Evolutionary conservation across 1,284 basidiomycete genomes (phyloP), one percentile per base, ranked within the genome.

Genomic region (Sanghuangporus sanghuang): DNA sequence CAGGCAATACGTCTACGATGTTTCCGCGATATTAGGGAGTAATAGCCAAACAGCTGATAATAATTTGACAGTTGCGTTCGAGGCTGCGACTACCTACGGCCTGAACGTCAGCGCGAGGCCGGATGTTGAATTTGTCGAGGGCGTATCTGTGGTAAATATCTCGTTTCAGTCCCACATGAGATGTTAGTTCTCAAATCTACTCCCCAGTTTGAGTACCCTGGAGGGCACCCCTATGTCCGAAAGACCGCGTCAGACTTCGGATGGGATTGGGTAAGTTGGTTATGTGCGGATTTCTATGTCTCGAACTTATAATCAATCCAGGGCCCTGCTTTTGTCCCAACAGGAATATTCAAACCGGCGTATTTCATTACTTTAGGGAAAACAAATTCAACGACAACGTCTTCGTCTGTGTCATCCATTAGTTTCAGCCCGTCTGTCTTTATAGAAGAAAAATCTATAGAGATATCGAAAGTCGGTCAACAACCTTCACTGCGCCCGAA

Each of bases 291-390:
- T 32, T 12, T 40, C 2, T 36, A 38, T n/a, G 42, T 27, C 21
- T 23, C 48, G 14, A 27, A 39, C n/a, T 32, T 57, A 12, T 58
- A 9, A 53, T 36, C 9, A 8, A 6, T 18, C 9, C 67, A 83
- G 83, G 83, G 80, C 9, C 84, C 82, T 44, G 84, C 82, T 0
- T 85, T 85, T 64, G 78, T 84, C 5, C 84, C 84, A 0, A 77
- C 75, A 56, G 83, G 83, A 0, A 78, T 85, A 38, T 79, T 79
- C 71, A 84, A 84, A 65, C 83, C 81, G 12, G 81, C 81, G 14
- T 82, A 79, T 63, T 70, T 83, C 42, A 73, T 84, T 44, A 77
- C 78, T 1, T 72, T 83, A 14, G 72, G 76, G 0, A 64, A 69
- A 21, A 52, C 32, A 27, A 56, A 48, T 32, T 50, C 18, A 56